These are phyloP conservation scores for Mycena leptocephala DNA, from an alignment of 768 basidiomycete species.

Conservation along the genomic window DNA sequence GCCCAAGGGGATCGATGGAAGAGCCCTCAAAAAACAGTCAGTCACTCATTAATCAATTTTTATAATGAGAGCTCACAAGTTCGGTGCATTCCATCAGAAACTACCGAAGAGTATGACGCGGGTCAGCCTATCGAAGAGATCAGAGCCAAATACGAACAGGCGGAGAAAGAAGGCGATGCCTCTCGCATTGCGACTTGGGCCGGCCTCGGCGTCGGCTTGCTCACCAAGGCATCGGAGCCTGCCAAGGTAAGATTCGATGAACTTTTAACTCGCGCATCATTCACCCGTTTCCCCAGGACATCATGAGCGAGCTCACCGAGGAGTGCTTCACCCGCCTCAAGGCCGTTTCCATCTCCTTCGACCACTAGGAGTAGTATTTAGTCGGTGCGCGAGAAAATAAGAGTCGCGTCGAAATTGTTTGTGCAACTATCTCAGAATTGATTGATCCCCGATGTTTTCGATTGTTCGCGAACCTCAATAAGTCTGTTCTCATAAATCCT, in stretches of 20 bases:
- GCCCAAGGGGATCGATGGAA: not conserved
- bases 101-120: not conserved
- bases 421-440: no score
- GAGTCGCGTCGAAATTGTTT: no score
- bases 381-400: no score
- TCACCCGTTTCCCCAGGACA: not conserved
- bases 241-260: not conserved
- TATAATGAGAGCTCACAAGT: not conserved
- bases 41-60: not conserved
- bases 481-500: no score
- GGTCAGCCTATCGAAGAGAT: not conserved
- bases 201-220: not conserved
- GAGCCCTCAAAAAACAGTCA: not conserved
- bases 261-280: not conserved
- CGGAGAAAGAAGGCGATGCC: not conserved
- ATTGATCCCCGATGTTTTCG: no score
- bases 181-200: not conserved
- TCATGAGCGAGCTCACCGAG: not conserved
- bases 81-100: not conserved
- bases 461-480: no score
- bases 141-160: not conserved
- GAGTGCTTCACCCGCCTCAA: not conserved
- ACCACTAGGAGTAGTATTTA: no score
- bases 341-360: not conserved
- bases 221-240: not conserved